Evolutionary conservation across 148 eudicot species (phyloP), one percentile per base, ranked within the genome.

Genomic region (Chenopodium suecicum): DNA sequence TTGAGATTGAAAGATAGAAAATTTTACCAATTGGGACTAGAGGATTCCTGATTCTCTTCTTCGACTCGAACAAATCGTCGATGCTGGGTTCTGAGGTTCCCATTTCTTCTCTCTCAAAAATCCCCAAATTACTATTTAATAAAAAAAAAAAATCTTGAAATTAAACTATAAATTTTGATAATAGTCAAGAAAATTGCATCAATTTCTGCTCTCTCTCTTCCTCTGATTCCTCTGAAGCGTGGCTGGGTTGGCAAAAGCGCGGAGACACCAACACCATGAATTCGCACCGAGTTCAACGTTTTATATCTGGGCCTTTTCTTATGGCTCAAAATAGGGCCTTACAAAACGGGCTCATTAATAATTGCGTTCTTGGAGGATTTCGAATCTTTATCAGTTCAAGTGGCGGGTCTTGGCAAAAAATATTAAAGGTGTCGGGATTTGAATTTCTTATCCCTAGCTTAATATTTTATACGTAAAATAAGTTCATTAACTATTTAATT

Each of bases 1-100:
- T 48, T 70, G 62, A 16, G 32, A 22, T 60, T 50, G 71, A 70
- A 72, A 67, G 79, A n/a, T 60, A 56, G 31, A 70, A 83, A 41
- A 4, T 10, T 78, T 56, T 89, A 93, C 97, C 97, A 60, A 93
- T 81, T 9, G 94, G 97, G 58, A 93, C 97, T n/a, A 90, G 76
- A 75, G 94, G 97, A 84, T 93, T 93, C 72, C 78, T 88, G 67
- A 87, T 85, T 32, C 93, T 90, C 86, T 93, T 93, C 73, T 90
- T 90, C 74, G 74, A 88, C 32, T 81, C 78, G 71, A 93, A 93
- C 68, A 90, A 74, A 2, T 81, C 87, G 27, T 89, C 91, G 7
- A 89, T 65, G 79, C 76, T 77, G 12, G 88, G 79, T 81, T 86
- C 86, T 67, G 86, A 79, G 81, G 16, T 80, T 31, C 81, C 79